Evolutionary conservation across 352 stramenopile species (phyloP).

Genomic region (Halophytophthora polymorphica): DNA sequence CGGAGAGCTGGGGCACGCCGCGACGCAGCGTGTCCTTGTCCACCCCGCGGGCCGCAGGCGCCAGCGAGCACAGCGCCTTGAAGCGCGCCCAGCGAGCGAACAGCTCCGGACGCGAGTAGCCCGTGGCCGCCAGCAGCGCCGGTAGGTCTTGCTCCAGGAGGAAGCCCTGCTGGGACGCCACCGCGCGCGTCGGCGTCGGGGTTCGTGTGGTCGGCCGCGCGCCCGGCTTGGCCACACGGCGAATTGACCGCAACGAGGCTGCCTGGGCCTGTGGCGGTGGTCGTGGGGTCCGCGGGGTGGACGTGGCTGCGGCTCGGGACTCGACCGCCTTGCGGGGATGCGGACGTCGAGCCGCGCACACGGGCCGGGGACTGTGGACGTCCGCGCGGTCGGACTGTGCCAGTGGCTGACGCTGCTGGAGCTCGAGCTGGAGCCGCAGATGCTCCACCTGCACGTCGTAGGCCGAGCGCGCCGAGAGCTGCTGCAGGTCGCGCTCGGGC

Average conservation of each 20-base stretch:
- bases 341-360: no score
- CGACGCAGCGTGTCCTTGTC: constrained; percentile 69
- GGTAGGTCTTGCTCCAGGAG: constrained; percentile 54
- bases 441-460: constrained; percentile 49
- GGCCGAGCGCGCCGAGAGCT: constrained; percentile 32
- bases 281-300: not conserved
- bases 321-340: not conserved
- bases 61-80: constrained; percentile 68
- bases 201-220: not conserved
- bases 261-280: no score
- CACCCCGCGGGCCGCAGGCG: constrained; percentile 36
- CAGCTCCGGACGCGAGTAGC: constrained; percentile 57
- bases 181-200: not conserved
- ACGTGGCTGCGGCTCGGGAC: not conserved
- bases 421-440: constrained; percentile 34
- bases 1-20: constrained; percentile 51
- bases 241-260: not conserved
- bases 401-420: constrained; percentile 1
- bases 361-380: not conserved
- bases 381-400: not conserved
- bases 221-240: constrained; percentile 1
- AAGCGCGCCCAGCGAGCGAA: constrained; percentile 71
- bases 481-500: constrained; percentile 36
- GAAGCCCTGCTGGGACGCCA: constrained; percentile 48
- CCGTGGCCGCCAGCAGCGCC: constrained; percentile 39